Evolutionary conservation across 2,329 filamentous ascomycete genomes (phyloP), one percentile per base, ranked within the genome.

Genomic region (Colletotrichum abscissum): DNA sequence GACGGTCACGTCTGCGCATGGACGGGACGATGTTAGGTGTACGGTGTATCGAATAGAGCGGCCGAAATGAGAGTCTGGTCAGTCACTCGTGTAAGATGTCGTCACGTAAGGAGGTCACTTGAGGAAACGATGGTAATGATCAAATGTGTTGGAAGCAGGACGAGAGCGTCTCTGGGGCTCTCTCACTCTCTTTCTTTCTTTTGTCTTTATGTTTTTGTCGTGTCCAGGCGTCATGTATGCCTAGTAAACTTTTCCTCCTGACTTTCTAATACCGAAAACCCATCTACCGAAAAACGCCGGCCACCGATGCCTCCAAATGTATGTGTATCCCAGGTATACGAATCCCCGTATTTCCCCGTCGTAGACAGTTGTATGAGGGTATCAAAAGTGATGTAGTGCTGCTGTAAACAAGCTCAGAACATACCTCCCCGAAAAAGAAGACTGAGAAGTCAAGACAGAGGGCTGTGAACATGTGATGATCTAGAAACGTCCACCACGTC

Each of bases 401-500:
- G 30, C 42, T 33, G 58, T 46, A 63, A 63, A 63, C 60, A 54
- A 72, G 28, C 70, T 73, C 55, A 70, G 52, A 26, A 63, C 11
- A 12, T 26, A 24, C 42, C 42, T 49, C 42, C 42, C 19, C 19
- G 19, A 6, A 42, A 52, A 14, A 26, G 33, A 62, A 55, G 38
- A 49, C 26, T 16, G 49, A 33, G 4, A 26, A n/a, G 38, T 49
- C 12, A 49, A 16, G 26, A 14, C 38, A 33, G 46, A 26, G 14
- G 16, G 9, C 59, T n/a, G 28, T 1, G n/a, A 28, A 26, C 9
- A 22, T 63, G 28, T 49, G n/a, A 54, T 1, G 8, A 11, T 52
- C 54, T 62, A 67, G 19, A 38, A 59, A 16, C 72, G 52, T 4
- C 72, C 72, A 2, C 71, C 71, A 19, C 68, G 72, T 46, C 68